Percentiles rank a stretch among this genome's conserved stretches.
These are phyloP conservation scores for Sugiyamaella xylanicola DNA, from an alignment of 1,139 yeast genomes.

Conservation along the genomic window DNA sequence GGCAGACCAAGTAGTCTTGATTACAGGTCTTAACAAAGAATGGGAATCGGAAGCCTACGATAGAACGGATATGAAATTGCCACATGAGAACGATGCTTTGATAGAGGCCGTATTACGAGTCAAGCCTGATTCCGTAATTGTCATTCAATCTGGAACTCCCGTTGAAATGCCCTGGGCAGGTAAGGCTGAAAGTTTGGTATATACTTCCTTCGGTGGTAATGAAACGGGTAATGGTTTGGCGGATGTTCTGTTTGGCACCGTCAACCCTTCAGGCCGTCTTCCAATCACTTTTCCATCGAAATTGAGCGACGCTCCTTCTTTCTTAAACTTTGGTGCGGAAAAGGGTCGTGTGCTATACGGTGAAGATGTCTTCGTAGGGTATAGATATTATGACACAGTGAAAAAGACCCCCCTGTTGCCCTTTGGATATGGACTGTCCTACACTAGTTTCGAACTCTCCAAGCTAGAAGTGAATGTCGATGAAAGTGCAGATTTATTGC, in stretches of 20 bases:
- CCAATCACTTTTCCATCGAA: constrained; percentile 60
- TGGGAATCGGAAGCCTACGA: constrained; percentile 59
- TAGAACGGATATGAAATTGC: constrained; percentile 49
- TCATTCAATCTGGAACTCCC: constrained; percentile 65
- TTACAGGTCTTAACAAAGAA: constrained; percentile 51
- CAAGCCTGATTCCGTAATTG: constrained; percentile 55
- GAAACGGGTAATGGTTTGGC: constrained; percentile 57
- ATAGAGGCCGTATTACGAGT: constrained; percentile 51
- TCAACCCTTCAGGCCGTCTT: constrained; percentile 63
- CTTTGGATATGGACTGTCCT: constrained; percentile 65
- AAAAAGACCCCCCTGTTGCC: constrained; percentile 53
- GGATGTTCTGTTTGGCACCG: constrained; percentile 62
- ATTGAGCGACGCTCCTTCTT: constrained; percentile 53
- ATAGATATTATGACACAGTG: constrained; percentile 56
- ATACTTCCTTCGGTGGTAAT: constrained; percentile 54
- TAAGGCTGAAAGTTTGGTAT: constrained; percentile 52
- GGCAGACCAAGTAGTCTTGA: constrained; percentile 52
- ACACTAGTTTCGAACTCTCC: constrained; percentile 50
- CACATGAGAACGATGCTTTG: constrained; percentile 54
- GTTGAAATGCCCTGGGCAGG: constrained; percentile 61
- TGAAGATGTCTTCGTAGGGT: constrained; percentile 61
- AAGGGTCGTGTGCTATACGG: constrained; percentile 60
- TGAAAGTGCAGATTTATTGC: constrained; percentile 36
- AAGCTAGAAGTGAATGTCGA: constrained; percentile 33
- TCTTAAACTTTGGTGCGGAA: constrained; percentile 47